Conservation (phyloP, 2,329 filamentous ascomycete species). For the Colletotrichum sp. region DNA sequence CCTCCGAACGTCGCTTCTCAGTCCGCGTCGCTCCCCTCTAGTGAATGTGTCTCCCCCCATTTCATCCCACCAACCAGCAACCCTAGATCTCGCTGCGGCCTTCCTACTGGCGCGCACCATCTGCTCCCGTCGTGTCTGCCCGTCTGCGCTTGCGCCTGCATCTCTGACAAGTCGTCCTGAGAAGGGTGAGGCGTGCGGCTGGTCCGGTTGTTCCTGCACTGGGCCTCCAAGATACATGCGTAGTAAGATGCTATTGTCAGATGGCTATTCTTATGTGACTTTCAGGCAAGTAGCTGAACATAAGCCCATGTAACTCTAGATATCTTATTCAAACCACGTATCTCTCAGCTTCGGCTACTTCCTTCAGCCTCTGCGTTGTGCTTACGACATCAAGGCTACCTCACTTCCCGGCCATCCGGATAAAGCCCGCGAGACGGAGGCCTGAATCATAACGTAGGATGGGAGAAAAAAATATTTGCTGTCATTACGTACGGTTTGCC, state of each 20-base stretch:
- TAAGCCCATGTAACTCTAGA: not conserved
- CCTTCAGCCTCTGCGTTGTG: not conserved
- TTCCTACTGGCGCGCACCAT: conserved; percentile 4
- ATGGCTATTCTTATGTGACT: not conserved
- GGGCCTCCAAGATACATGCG: not conserved
- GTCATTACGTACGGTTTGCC: conserved; percentile 1
- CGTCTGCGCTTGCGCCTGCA: conserved; percentile 5
- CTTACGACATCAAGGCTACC: not conserved
- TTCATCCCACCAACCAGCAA: conserved; percentile 7
- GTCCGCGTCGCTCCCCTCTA: not conserved
- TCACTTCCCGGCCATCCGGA: not conserved
- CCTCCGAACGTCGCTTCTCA: not conserved
- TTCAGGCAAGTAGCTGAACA: not conserved
- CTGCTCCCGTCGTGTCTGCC: conserved; percentile 1
- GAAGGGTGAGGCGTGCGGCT: not conserved
- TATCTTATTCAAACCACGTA: not conserved
- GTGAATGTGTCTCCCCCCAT: not conserved
- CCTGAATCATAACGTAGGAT: not conserved
- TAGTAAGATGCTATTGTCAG: not conserved
- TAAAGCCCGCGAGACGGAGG: not conserved
- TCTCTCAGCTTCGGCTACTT: not conserved
- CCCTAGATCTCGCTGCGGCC: not conserved
- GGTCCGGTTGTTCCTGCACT: conserved; percentile 15
- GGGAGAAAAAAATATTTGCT: not conserved
- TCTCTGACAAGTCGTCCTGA: not conserved